Percentiles rank a stretch among this genome's conserved stretches.
Conservation (phyloP, 495 filamentous ascomycete genomes). For the Neurospora sp. region DNA sequence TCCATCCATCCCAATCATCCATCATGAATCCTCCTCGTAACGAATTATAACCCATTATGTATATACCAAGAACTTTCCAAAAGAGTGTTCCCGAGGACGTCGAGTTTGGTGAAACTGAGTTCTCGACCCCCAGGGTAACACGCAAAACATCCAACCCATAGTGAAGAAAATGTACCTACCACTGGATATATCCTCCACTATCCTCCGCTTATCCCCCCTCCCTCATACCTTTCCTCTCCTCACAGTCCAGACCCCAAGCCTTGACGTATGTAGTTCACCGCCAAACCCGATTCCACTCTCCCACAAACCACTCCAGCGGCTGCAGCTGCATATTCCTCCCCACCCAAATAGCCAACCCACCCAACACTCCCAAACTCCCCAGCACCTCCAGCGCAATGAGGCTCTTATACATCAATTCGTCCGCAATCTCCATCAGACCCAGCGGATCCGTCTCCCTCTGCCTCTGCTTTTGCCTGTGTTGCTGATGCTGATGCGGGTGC, state of each 20-base stretch:
- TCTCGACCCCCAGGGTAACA: no score
- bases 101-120: no score
- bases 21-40: neutral
- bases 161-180: neutral
- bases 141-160: no score
- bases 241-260: neutral
- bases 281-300: slow-evolving; percentile 23
- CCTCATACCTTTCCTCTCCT: neutral
- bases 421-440: slow-evolving; percentile 59
- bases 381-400: slow-evolving; percentile 67
- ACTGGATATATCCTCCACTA: neutral
- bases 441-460: slow-evolving; percentile 54
- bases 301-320: slow-evolving; percentile 13
- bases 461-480: slow-evolving; percentile 23
- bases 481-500: neutral
- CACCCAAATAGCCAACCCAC: slow-evolving; percentile 61
- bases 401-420: slow-evolving; percentile 54
- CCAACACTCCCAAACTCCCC: slow-evolving; percentile 63
- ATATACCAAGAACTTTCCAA: neutral
- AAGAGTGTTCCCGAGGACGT: neutral
- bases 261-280: neutral
- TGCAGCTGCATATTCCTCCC: slow-evolving; percentile 20
- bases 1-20: neutral
- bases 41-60: neutral
- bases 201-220: neutral